phyloP scores from a whole-genome alignment of 106 monocot species.

The Apostasia ramifera region DNA sequence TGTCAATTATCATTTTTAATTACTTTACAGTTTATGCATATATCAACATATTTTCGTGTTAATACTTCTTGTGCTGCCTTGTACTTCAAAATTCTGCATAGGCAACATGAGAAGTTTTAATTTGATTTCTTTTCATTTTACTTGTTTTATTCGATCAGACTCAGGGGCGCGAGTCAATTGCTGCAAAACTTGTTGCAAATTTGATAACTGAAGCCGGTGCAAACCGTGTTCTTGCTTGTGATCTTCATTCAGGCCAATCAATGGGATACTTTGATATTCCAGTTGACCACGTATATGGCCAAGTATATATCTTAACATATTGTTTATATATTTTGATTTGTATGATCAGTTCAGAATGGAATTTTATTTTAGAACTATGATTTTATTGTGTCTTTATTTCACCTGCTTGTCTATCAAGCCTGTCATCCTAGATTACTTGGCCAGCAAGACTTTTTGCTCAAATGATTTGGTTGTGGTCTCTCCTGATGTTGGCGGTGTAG shows the following conservation, averaged over 20 bases:
- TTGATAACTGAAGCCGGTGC: constrained; percentile 89
- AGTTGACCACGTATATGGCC: constrained; percentile 82
- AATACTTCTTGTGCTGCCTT: not conserved
- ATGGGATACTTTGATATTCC: constrained; percentile 94
- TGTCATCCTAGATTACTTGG: constrained; percentile 86
- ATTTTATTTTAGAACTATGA: not conserved
- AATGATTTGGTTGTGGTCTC: constrained; percentile 87
- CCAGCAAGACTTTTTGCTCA: constrained; percentile 84
- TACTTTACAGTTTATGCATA: not conserved
- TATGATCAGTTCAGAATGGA: not conserved
- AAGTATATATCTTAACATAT: constrained; percentile 24
- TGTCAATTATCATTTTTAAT: not conserved
- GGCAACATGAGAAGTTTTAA: too few species aligned
- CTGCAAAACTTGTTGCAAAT: constrained; percentile 84
- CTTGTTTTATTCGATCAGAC: constrained; percentile 34
- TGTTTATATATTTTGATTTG: not conserved
- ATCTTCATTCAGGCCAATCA: constrained; percentile 87
- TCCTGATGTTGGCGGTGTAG: constrained; percentile 92
- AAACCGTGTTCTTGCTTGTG: constrained; percentile 78
- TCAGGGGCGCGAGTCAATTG: constrained; percentile 88
- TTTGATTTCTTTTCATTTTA: not conserved
- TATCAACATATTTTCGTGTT: not conserved
- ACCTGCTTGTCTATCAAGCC: constrained; percentile 30
- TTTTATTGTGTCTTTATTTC: not conserved
- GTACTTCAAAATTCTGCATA: too few species aligned